Evolutionary conservation across 306 rosid genomes (phyloP), one percentile per base, ranked within the genome.

Genomic region (Vicia sativa): DNA sequence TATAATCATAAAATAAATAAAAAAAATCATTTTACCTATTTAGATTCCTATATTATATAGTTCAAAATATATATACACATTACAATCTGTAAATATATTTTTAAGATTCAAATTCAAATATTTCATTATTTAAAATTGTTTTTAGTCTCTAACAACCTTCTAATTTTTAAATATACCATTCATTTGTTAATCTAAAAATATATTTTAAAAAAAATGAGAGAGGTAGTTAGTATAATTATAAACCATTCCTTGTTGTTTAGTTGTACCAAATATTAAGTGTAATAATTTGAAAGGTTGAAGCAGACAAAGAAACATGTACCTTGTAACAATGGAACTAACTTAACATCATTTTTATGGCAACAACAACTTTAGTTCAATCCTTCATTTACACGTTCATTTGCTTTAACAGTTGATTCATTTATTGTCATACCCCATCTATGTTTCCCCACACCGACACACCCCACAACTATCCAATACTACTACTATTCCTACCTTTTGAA

Each of bases 341-440:
- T 53, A 43, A 34, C 50, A 76, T 44, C 13, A 37, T 63, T 10
- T 15, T 56, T 14, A 35, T 54, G 62, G 31, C 38, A 62, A 56
- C 26, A 16, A 6, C 25, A 28, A 16, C 59, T 60, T 78, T 72
- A 19, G 82, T 58, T 57, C 3, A 68, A 68, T 44, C 3, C 77
- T 74, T 77, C 46, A 29, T 44, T 74, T 65, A 18, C 85, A 77
- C 73, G 71, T 73, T 77, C 75, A 68, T 26, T 4, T 13, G 65
- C 10, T 19, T 34, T 42, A 9, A 10, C 7, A 4, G 48, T 54
- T n/a, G 68, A 76, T 68, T 73, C 52, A 76, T 55, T 55, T 55
- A 55, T 72, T 67, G 26, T n/a, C 23, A 6, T 68, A 31, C 55
- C 43, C 19, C 37, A 19, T 42, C 8, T 19, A 3, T 34, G 62